Conservation (phyloP, 441 rosid genomes). For the Omphalea diandra region DNA sequence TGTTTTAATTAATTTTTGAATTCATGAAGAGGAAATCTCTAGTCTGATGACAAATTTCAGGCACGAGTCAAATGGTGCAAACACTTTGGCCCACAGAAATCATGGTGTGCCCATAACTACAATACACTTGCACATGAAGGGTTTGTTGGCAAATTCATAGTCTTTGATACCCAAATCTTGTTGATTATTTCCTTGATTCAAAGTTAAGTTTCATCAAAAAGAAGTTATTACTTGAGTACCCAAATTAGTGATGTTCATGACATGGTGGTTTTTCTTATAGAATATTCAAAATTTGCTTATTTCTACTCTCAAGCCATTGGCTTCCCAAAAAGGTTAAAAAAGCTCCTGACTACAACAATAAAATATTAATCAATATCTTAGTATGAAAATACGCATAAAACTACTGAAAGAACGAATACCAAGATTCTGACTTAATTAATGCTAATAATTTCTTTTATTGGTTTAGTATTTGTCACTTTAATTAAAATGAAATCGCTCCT, state of each 20-base stretch:
- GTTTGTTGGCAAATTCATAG: conserved; percentile 16
- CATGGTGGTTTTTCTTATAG: background rate
- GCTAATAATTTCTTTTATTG: no score
- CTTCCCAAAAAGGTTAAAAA: no score
- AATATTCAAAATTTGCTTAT: background rate
- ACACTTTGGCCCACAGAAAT: conserved; percentile 22
- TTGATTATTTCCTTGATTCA: conserved; percentile 16
- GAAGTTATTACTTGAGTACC: conserved; percentile 5
- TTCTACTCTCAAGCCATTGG: background rate
- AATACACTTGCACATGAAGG: conserved; percentile 23
- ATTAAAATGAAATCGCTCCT: no score
- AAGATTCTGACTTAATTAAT: no score
- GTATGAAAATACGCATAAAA: no score
- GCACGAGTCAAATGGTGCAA: conserved; percentile 1
- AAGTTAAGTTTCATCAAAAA: no score
- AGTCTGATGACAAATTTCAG: background rate
- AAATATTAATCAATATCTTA: no score
- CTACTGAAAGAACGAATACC: no score
- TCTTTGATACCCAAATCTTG: background rate
- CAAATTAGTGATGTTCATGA: background rate
- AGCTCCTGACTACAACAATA: no score
- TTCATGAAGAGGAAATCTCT: background rate
- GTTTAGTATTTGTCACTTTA: no score
- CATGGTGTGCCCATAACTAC: conserved; percentile 28
- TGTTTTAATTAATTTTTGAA: background rate